Evolutionary conservation across 2,329 filamentous ascomycete species (phyloP), one percentile per base, ranked within the genome.

Genomic region (Xylaria polymorpha): DNA sequence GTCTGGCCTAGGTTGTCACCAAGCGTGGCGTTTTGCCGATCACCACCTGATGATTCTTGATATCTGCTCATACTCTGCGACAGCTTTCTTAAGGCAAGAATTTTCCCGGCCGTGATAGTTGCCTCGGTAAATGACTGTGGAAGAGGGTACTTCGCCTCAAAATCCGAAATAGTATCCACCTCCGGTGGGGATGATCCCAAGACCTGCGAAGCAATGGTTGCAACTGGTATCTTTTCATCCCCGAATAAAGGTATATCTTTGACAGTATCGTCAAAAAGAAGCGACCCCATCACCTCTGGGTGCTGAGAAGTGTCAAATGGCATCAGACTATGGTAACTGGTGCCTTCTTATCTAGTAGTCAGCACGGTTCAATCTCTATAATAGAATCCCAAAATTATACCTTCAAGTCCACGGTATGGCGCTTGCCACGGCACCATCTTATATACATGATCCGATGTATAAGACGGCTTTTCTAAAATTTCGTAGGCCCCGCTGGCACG

Each of bases 361-460:
- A 83, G 79, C 60, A 46, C 51, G 50, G 59, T 4, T 56, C 32
- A 18, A 15, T 32, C n/a, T 35, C 29, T 41, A 4, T 43, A 64
- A 18, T 70, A 61, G 43, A 29, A 46, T 8, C 32, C 9, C 25
- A 35, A 37, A 5, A 53, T 15, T n/a, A 68, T 79, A 86, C 86
- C 85, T 78, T 86, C 83, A 9, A 88, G 75, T 0, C 87, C 87
- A 25, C 87, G 84, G 74, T 89, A 84, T 1, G 88, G 88, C 5
- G 86, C 77, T 71, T 86, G 82, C 89, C 89, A 91, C 0, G 88
- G 87, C 15, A 89, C 81, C 69, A 91, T 79, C 71, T 90, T 87
- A 69, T 85, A 89, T 12, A 89, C 80, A 64, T 90, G 87, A 57
- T 86, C 84, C 1, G 86, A 83, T 1, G 87, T 87, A 66, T 84